phyloP scores from a whole-genome alignment of 148 eudicot genomes.

The Diospyros lotus region DNA sequence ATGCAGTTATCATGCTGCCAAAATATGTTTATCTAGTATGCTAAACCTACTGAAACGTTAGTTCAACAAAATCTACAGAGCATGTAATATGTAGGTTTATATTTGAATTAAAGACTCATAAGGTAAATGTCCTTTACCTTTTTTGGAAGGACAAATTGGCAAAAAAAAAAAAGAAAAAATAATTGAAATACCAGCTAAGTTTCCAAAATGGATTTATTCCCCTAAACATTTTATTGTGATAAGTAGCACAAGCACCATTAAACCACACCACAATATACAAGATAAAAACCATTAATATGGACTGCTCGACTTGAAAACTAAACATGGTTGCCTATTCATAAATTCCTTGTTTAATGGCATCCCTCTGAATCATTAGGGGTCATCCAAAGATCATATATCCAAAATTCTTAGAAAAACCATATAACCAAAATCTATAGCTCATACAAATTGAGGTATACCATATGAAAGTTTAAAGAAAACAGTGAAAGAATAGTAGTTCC shows the following conservation, averaged over 20 bases:
- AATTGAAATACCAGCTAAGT: not conserved
- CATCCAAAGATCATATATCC: not conserved
- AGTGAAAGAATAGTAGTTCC: not conserved
- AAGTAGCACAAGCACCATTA: not conserved
- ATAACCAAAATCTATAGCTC: not conserved
- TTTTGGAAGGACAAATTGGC: too few relatives aligned
- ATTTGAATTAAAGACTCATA: too few relatives aligned
- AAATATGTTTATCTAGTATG: too few relatives aligned
- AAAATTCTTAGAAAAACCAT: not conserved
- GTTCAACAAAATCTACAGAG: too few relatives aligned
- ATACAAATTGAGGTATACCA: not conserved
- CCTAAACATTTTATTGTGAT: not conserved
- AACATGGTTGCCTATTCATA: not conserved
- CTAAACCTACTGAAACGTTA: too few relatives aligned
- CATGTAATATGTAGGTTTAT: too few relatives aligned
- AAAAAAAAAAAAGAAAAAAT: too few relatives aligned
- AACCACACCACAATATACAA: not conserved
- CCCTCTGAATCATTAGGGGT: not conserved
- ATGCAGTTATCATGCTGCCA: too few relatives aligned
- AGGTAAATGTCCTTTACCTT: too few relatives aligned
- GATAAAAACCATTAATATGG: not conserved
- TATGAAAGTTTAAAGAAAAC: not conserved
- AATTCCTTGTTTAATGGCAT: not conserved
- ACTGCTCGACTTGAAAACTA: not conserved
- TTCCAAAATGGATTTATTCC: not conserved